These are phyloP conservation scores for Backusella sp. DNA, from an alignment of 192 early-diverging fungal species.

Conservation along the genomic window DNA sequence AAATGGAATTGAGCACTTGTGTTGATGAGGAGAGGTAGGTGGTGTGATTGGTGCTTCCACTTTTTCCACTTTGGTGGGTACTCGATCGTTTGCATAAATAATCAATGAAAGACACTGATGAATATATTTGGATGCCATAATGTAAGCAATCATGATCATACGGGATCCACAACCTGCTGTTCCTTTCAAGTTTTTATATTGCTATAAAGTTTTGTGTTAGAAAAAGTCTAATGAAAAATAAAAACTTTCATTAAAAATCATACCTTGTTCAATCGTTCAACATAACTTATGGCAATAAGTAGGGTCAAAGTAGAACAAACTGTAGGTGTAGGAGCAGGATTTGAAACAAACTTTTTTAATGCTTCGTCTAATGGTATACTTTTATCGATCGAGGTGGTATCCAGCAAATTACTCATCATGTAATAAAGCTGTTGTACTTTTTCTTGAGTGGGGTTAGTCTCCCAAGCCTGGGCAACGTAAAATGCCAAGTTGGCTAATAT, in stretches of 20 bases:
- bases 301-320: slow-evolving; percentile 44
- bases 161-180: slow-evolving; percentile 46
- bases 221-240: not conserved
- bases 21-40: not conserved
- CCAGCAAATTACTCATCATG: slow-evolving; percentile 24
- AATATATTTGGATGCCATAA: slow-evolving; percentile 46
- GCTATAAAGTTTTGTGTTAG: slow-evolving; percentile 24
- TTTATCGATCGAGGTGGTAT: slow-evolving; percentile 14
- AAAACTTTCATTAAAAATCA: not conserved
- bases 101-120: slow-evolving; percentile 28
- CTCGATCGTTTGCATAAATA: slow-evolving; percentile 7
- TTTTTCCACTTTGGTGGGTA: not conserved
- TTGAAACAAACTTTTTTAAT: slow-evolving; percentile 19
- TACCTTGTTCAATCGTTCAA: slow-evolving; percentile 43
- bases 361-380: slow-evolving; percentile 22
- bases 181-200: slow-evolving; percentile 43
- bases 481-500: slow-evolving; percentile 20
- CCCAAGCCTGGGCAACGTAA: slow-evolving; percentile 24
- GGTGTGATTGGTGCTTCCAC: not conserved
- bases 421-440: slow-evolving; percentile 7
- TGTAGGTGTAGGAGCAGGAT: slow-evolving; percentile 21
- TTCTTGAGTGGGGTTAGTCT: not conserved
- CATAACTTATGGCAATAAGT: slow-evolving; percentile 45
- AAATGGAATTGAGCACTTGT: not conserved
- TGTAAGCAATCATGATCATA: slow-evolving; percentile 49